phyloP scores from a whole-genome alignment of 495 filamentous ascomycete species.

The Cladorrhinum samala region DNA sequence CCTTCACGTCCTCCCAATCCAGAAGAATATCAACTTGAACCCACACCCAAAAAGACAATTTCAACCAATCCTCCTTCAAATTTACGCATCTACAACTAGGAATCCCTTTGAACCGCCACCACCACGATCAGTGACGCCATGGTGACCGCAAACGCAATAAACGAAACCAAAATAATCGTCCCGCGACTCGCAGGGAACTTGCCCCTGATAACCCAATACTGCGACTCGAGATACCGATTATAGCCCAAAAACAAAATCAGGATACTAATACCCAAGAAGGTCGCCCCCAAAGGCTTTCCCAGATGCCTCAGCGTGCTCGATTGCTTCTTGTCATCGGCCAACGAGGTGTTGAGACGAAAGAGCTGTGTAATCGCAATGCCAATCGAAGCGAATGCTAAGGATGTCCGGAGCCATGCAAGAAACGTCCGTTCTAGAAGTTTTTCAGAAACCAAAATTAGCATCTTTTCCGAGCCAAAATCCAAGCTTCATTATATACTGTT shows the following conservation, averaged over 20 bases:
- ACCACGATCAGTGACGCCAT: slow-evolving; percentile 66
- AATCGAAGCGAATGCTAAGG: slow-evolving; percentile 91
- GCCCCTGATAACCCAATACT: slow-evolving; percentile 86
- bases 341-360: slow-evolving; percentile 79
- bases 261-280: slow-evolving; percentile 84
- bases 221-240: slow-evolving; percentile 53
- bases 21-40: too few relatives aligned
- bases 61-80: background rate
- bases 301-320: slow-evolving; percentile 58
- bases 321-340: slow-evolving; percentile 31
- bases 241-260: slow-evolving; percentile 78
- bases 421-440: slow-evolving; percentile 79
- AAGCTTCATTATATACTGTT: too few relatives aligned
- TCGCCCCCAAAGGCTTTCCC: slow-evolving; percentile 89
- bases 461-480: slow-evolving; percentile 1
- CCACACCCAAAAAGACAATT: background rate
- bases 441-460: slow-evolving; percentile 6
- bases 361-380: slow-evolving; percentile 95
- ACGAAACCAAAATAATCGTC: slow-evolving; percentile 70
- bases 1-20: background rate
- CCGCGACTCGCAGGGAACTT: slow-evolving; percentile 92
- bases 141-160: slow-evolving; percentile 65
- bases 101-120: slow-evolving; percentile 53
- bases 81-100: slow-evolving; percentile 3
- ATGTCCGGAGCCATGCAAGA: slow-evolving; percentile 93